Percentiles rank a stretch among this genome's conserved stretches.
Conservation (phyloP, 345 rosid genomes). For the Punica granatum region DNA sequence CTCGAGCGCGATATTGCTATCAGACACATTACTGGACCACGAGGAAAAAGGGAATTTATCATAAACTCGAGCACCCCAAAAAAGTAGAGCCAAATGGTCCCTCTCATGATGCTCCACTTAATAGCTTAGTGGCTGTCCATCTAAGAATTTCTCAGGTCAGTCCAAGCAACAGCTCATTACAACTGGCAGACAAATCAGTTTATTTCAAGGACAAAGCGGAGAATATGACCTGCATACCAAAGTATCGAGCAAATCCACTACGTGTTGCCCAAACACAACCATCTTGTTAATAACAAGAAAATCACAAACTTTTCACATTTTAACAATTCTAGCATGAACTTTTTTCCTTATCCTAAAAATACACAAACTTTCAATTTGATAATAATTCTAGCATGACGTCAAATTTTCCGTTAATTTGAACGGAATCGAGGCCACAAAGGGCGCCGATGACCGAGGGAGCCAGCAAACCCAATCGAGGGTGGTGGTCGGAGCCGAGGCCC, state of each 20-base stretch:
- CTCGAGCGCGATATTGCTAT: not conserved
- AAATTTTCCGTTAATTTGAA: no score
- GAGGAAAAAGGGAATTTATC: slow-evolving; percentile 1
- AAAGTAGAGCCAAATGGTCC: slow-evolving; percentile 4
- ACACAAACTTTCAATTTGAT: no score
- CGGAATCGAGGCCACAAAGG: no score
- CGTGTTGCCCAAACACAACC: not conserved
- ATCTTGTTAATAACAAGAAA: not conserved
- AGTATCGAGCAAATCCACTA: not conserved
- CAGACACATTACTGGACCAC: not conserved
- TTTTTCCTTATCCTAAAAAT: no score
- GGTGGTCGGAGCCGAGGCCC: no score
- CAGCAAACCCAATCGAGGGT: no score
- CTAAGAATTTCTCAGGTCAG: not conserved
- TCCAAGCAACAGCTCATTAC: slow-evolving; percentile 5
- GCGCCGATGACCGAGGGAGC: no score
- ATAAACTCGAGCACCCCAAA: not conserved
- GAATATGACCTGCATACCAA: not conserved
- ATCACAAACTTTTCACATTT: no score
- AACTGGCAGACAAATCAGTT: not conserved
- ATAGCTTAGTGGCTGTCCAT: not conserved
- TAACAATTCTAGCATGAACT: no score
- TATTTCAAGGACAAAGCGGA: not conserved
- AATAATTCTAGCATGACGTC: no score
- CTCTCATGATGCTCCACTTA: not conserved